phyloP scores from a whole-genome alignment of 768 basidiomycete species.

The Podaxis mareebaensis region DNA sequence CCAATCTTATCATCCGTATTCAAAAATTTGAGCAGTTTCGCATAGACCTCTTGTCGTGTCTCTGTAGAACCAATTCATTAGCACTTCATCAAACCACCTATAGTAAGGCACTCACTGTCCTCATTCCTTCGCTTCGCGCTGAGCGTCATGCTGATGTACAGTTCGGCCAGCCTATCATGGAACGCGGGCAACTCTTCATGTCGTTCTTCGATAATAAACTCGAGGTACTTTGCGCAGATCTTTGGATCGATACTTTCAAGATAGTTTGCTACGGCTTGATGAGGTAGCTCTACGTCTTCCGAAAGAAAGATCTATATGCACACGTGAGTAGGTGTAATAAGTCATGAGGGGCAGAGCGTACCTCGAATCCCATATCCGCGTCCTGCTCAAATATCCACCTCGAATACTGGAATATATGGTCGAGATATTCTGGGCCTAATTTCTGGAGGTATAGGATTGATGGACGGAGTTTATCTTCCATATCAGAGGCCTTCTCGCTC shows the following conservation, averaged over 20 bases:
- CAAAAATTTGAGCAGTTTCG: conserved; percentile 79
- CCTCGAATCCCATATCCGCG: conserved; percentile 75
- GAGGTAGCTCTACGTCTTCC: conserved; percentile 90
- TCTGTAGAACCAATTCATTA: conserved; percentile 35
- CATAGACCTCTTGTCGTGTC: conserved; percentile 50
- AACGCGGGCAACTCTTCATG: conserved; percentile 66
- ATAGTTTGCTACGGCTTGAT: conserved; percentile 71
- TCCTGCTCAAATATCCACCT: conserved; percentile 85
- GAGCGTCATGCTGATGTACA: conserved; percentile 76
- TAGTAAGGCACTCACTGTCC: conserved; percentile 42
- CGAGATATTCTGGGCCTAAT: conserved; percentile 77
- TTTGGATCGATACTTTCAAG: conserved; percentile 69
- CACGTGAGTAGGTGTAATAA: background rate
- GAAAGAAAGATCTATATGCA: conserved; percentile 84
- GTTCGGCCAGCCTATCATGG: conserved; percentile 87
- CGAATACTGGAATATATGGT: conserved; percentile 79
- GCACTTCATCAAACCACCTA: background rate
- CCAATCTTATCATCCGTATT: conserved; percentile 67
- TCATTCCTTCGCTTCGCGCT: conserved; percentile 58
- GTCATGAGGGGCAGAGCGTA: conserved; percentile 23
- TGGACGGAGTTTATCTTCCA: conserved; percentile 76
- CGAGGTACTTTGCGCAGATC: conserved; percentile 80
- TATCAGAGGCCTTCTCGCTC: conserved; percentile 74
- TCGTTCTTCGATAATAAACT: conserved; percentile 77
- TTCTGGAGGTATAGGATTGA: conserved; percentile 91